Evolutionary conservation across 371 early-diverging fungal species (phyloP).

Genomic region (Mucor piriformis): DNA sequence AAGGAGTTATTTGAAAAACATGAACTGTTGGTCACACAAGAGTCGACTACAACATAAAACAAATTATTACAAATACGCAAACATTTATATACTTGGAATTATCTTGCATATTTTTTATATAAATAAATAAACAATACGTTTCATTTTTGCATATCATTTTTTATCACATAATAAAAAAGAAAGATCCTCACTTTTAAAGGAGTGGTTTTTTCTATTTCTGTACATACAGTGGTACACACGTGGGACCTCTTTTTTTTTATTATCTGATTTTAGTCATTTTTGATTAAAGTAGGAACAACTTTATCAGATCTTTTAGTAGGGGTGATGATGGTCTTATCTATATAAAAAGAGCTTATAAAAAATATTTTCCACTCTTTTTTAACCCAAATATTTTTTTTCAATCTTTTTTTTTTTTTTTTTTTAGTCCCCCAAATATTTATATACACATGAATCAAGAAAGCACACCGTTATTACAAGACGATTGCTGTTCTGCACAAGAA

Average conservation of each 20-base stretch:
- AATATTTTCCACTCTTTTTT: neutral
- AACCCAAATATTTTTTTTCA: neutral
- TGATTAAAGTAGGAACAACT: neutral
- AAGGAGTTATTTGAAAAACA: neutral
- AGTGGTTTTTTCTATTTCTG: no score
- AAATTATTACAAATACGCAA: no score
- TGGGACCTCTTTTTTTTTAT: neutral
- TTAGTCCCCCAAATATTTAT: neutral
- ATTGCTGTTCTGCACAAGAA: conserved; percentile 11
- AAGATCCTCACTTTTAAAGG: no score
- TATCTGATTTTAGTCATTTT: neutral
- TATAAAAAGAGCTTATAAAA: neutral
- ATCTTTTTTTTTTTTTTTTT: neutral
- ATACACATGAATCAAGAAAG: conserved; percentile 5
- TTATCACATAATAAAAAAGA: no score
- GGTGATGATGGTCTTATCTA: no score
- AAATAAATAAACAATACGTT: no score
- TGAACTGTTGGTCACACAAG: neutral
- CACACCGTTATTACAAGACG: neutral
- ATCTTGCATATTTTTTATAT: no score
- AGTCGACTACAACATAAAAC: neutral
- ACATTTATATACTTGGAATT: no score
- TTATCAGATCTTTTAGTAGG: conserved; percentile 1
- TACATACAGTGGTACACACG: neutral
- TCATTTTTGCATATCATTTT: no score